Base-by-base conservation (phyloP, 257 asterid species). In the Cinchona pubescens region DNA sequence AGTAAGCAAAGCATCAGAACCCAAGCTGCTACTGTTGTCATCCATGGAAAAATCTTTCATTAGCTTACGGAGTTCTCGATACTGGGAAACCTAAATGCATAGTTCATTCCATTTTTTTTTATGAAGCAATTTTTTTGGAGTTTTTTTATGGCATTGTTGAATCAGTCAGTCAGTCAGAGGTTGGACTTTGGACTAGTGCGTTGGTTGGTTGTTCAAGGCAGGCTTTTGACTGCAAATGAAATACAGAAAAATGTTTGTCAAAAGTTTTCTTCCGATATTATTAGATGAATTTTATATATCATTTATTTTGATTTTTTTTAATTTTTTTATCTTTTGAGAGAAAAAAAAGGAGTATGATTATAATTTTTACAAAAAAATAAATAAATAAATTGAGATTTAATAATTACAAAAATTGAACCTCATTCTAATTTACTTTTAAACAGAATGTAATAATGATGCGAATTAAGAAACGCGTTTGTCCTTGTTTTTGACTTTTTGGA, bases 151-250 rank as follows among this genome's bases (percentile, higher is more conserved):
- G 77, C 45, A 53, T 59, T 68, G 62, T 30, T 35, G 60, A 56
- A 65, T 55, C 46, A 76, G 70, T 79, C 89, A 77, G 97, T 92
- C 96, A 94, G 89, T 92, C 96, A 94, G 89, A 88, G 90, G 86
- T 91, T 90, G 86, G 98, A 94, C 97, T 88, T 91, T 88, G 88
- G 85, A 83, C 87, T 76, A 60, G 72, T 80, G 61, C 78, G 79
- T 64, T 40, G 69, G 78, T 70, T 80, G 86, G 82, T 67, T 71
- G 79, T 85, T 83, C 84, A 77, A 82, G 81, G 79, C 49, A 56
- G 45, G 67, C 78, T 75, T 75, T 79, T 79, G 82, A 79, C 82
- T 64, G 72, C 37, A 62, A 78, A 62, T 60, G 66, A 61, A 74
- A 59, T 42, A 11, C 77, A 61, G n/a, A n/a, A n/a, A n/a, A n/a